Conservation (phyloP, 2,329 filamentous ascomycete species). For the Fusarium metavorans region DNA sequence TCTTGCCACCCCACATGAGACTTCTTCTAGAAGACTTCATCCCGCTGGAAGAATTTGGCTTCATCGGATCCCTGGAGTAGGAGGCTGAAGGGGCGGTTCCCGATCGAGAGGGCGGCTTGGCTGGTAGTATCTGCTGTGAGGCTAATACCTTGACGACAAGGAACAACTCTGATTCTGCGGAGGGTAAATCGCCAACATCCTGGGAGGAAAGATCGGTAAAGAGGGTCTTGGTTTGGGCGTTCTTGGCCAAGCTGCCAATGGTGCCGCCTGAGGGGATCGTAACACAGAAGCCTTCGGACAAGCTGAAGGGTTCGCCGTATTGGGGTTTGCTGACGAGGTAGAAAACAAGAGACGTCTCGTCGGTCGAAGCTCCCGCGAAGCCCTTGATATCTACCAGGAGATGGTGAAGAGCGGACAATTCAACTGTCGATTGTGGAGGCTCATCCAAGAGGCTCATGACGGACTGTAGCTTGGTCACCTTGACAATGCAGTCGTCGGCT, state of each 20-base stretch:
- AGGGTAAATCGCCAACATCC: slow-evolving; percentile 73
- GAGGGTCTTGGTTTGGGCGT: slow-evolving; percentile 81
- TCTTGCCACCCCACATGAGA: slow-evolving; percentile 77
- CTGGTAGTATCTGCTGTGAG: slow-evolving; percentile 60
- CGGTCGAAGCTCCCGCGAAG: slow-evolving; percentile 81
- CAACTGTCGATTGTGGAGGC: slow-evolving; percentile 75
- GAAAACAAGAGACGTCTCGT: slow-evolving; percentile 80
- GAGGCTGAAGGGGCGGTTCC: slow-evolving; percentile 58
- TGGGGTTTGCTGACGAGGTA: slow-evolving; percentile 80
- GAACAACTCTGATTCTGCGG: slow-evolving; percentile 80
- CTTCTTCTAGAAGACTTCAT: slow-evolving; percentile 70
- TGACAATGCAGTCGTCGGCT: slow-evolving; percentile 91
- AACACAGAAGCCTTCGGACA: slow-evolving; percentile 87
- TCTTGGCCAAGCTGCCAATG: slow-evolving; percentile 73
- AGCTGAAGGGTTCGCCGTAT: slow-evolving; percentile 70
- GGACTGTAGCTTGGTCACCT: slow-evolving; percentile 91
- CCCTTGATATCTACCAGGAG: slow-evolving; percentile 86
- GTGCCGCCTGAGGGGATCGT: slow-evolving; percentile 81
- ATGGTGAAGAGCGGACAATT: slow-evolving; percentile 81
- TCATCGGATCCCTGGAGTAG: slow-evolving; percentile 58
- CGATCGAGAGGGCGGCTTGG: slow-evolving; percentile 64
- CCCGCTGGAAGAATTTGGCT: slow-evolving; percentile 62
- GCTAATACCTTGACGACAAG: slow-evolving; percentile 85
- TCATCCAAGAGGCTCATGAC: slow-evolving; percentile 94
- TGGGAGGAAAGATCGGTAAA: slow-evolving; percentile 87